Evolutionary conservation across 371 early-diverging fungal species (phyloP).

Genomic region (Parasitella parasitica): DNA sequence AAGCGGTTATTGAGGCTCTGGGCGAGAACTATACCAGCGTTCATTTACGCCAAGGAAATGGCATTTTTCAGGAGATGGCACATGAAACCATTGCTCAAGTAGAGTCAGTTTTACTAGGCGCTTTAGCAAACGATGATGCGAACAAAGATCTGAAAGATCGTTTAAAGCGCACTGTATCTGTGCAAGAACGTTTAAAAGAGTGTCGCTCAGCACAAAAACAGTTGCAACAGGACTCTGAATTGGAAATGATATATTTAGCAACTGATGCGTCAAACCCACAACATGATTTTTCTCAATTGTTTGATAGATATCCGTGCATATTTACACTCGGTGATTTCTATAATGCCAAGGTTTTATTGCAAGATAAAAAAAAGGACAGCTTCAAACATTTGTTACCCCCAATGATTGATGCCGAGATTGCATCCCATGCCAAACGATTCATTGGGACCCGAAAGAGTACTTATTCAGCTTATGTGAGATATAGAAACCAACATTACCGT

Average conservation of each 20-base stretch:
- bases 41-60: conserved; percentile 53
- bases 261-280: conserved; percentile 52
- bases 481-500: conserved; percentile 14
- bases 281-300: conserved; percentile 21
- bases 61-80: conserved; percentile 28
- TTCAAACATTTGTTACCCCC: conserved; percentile 23
- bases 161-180: neutral
- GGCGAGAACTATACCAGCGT: conserved; percentile 40
- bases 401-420: conserved; percentile 43
- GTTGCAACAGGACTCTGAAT: neutral
- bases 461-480: conserved; percentile 37
- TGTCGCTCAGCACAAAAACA: neutral
- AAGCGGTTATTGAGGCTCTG: conserved; percentile 20
- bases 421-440: conserved; percentile 32
- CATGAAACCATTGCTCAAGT: conserved; percentile 20
- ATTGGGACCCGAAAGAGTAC: conserved; percentile 42
- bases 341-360: conserved; percentile 19
- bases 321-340: conserved; percentile 50
- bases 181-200: neutral
- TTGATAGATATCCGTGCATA: conserved; percentile 44
- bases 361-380: neutral
- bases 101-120: neutral
- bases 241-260: conserved; percentile 49
- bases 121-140: neutral
- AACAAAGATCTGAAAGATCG: neutral